A percentile compares a stretch with the other conserved stretches of the same genome.
These are phyloP conservation scores for Neofusicoccum sp. DNA, from an alignment of 2,329 filamentous ascomycete genomes.

Conservation along the genomic window DNA sequence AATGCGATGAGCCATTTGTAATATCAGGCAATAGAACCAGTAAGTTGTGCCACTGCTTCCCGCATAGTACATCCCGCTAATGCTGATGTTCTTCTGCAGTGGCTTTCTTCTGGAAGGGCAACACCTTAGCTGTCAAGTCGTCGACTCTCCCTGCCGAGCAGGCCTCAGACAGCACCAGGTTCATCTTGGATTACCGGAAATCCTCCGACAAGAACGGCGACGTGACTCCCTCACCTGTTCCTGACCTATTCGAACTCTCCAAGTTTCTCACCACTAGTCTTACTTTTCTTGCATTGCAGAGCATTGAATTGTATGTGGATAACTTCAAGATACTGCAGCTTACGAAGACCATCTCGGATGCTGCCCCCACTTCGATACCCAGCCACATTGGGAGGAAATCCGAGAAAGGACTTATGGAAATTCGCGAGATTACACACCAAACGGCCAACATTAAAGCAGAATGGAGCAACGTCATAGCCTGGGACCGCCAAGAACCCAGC, in stretches of 20 bases:
- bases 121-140: conserved; percentile 89
- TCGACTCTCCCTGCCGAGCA: conserved; percentile 69
- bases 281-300: conserved; percentile 87
- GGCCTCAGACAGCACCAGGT: conserved; percentile 73
- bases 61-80: neutral
- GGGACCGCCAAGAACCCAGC: conserved; percentile 56
- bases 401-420: conserved; percentile 83
- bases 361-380: conserved; percentile 69
- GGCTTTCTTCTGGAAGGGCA: conserved; percentile 99
- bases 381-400: conserved; percentile 78
- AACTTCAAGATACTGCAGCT: conserved; percentile 77
- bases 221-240: conserved; percentile 64
- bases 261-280: conserved; percentile 94
- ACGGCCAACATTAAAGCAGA: conserved; percentile 88
- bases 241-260: conserved; percentile 78
- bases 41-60: neutral
- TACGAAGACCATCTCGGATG: conserved; percentile 81
- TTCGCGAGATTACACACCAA: conserved; percentile 75
- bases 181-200: conserved; percentile 91
- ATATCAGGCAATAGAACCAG: conserved; percentile 84
- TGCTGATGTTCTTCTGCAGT: conserved; percentile 38
- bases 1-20: conserved; percentile 96
- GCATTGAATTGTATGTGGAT: conserved; percentile 87
- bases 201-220: conserved; percentile 48
- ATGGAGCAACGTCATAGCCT: conserved; percentile 84